A percentile compares a stretch with the other conserved stretches of the same genome.
These are phyloP conservation scores for Tremella fuciformis DNA, from an alignment of 768 basidiomycete species.

Conservation along the genomic window DNA sequence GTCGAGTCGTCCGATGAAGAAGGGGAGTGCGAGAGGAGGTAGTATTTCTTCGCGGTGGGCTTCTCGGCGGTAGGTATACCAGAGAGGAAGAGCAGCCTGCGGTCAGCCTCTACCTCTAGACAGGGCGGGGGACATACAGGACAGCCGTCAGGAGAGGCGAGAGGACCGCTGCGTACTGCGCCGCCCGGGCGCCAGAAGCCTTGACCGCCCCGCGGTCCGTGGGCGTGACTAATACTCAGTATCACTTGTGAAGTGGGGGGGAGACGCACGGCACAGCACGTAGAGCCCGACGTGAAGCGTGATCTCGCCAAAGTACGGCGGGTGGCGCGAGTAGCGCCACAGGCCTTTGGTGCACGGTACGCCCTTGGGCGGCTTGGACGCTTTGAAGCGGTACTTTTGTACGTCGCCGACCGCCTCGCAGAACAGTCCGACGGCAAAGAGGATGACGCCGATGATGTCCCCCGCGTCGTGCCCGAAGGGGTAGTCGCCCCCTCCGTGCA, in stretches of 20 bases:
- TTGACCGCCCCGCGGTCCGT: conserved; percentile 56
- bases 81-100: conserved; percentile 60
- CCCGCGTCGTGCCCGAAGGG: conserved; percentile 60
- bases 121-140: conserved; percentile 54
- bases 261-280: conserved; percentile 32
- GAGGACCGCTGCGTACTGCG: conserved; percentile 62
- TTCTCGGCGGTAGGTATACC: conserved; percentile 71
- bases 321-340: conserved; percentile 57
- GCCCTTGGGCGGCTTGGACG: conserved; percentile 58
- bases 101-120: conserved; percentile 38
- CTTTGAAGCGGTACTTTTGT: conserved; percentile 64
- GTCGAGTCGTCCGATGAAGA: conserved; percentile 2
- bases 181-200: conserved; percentile 55
- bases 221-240: conserved; percentile 58
- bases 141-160: conserved; percentile 64
- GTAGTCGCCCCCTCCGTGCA: conserved; percentile 57
- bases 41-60: conserved; percentile 63
- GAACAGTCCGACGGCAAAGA: conserved; percentile 62
- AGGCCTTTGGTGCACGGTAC: conserved; percentile 54
- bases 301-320: conserved; percentile 71
- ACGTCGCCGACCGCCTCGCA: conserved; percentile 62
- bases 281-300: conserved; percentile 46
- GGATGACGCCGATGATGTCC: conserved; percentile 64
- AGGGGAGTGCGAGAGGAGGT: conserved; percentile 56
- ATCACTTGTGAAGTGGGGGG: not conserved